Conservation (phyloP, 495 filamentous ascomycete genomes). For the Xylaria palmicola region DNA sequence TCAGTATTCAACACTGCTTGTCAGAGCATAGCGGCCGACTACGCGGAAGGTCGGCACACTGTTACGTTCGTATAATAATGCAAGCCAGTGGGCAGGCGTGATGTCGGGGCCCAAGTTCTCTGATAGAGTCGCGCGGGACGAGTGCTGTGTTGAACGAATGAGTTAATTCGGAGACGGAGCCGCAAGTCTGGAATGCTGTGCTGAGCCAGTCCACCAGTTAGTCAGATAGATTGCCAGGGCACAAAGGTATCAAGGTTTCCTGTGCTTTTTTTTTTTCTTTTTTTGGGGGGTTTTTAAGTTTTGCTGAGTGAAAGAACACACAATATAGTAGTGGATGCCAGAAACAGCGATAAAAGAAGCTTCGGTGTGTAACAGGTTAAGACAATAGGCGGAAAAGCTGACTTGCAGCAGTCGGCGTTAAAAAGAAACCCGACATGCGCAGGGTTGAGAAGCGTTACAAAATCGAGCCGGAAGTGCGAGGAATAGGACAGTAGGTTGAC, state of each 20-base stretch:
- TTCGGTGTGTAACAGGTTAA: neutral
- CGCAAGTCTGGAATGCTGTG: neutral
- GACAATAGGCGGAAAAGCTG: neutral
- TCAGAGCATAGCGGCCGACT: conserved; percentile 26
- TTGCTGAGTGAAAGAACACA: neutral
- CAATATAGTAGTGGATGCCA: neutral
- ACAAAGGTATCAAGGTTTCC: neutral
- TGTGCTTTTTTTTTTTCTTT: no score
- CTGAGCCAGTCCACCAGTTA: neutral
- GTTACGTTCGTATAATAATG: neutral
- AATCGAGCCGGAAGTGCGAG: neutral
- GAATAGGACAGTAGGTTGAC: neutral
- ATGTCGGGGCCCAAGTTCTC: neutral
- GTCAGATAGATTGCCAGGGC: neutral
- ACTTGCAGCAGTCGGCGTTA: neutral
- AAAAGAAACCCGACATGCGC: neutral
- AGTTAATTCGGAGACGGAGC: neutral
- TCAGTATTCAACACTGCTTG: conserved; percentile 1
- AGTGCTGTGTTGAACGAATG: neutral
- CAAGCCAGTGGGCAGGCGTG: neutral
- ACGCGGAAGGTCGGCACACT: neutral
- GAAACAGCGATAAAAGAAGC: neutral
- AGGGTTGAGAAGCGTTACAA: neutral
- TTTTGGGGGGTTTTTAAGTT: no score
- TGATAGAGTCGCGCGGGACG: neutral